These are phyloP conservation scores for Paxillus involutus DNA, from an alignment of 768 basidiomycete genomes.

Conservation along the genomic window DNA sequence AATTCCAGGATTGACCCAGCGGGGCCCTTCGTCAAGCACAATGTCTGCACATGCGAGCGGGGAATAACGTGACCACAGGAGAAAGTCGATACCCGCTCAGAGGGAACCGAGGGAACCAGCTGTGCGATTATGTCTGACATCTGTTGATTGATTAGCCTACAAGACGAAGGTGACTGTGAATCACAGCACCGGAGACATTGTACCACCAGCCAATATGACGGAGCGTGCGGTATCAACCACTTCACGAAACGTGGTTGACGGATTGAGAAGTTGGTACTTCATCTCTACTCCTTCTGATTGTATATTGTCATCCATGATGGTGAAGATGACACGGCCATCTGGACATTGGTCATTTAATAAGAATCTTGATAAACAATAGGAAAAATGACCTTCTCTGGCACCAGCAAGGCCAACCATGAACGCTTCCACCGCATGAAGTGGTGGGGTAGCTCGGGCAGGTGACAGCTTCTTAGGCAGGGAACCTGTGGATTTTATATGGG, in stretches of 20 bases:
- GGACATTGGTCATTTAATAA: neutral
- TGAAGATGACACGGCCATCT: conserved; percentile 80
- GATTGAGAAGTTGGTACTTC: conserved; percentile 92
- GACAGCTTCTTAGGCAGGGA: conserved; percentile 1
- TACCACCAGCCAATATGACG: conserved; percentile 93
- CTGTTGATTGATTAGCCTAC: conserved; percentile 38
- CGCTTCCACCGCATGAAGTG: conserved; percentile 77
- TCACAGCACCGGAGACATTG: conserved; percentile 91
- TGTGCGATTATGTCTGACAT: conserved; percentile 86
- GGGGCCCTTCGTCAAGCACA: conserved; percentile 76
- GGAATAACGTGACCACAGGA: conserved; percentile 95
- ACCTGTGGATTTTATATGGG: conserved; percentile 7
- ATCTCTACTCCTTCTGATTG: conserved; percentile 54
- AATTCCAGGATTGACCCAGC: conserved; percentile 74
- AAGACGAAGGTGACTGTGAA: neutral
- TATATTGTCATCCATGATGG: conserved; percentile 38
- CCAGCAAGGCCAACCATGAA: conserved; percentile 79
- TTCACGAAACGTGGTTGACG: conserved; percentile 82
- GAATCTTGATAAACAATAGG: neutral
- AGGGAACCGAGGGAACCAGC: conserved; percentile 66
- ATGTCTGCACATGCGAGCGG: conserved; percentile 67
- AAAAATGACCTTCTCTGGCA: conserved; percentile 61
- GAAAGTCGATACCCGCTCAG: conserved; percentile 69
- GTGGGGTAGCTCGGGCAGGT: conserved; percentile 55
- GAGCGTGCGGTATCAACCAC: conserved; percentile 78